Percentiles rank a stretch among this genome's conserved stretches.
Conservation (phyloP, 306 rosid genomes). For the Sindora glabra region DNA sequence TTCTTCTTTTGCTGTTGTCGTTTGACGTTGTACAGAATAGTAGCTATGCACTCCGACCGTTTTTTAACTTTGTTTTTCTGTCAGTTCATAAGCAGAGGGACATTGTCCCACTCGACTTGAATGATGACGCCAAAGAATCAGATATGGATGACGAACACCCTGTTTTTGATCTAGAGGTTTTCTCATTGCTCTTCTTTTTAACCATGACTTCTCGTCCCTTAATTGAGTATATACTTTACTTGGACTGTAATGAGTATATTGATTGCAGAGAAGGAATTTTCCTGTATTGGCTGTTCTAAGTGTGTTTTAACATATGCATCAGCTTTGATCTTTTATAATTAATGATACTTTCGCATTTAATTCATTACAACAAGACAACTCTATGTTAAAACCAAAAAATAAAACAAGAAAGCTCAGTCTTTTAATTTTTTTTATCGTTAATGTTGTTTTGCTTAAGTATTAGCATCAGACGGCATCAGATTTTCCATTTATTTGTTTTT, state of each 20-base stretch:
- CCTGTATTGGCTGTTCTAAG: no score
- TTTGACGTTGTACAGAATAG: background rate
- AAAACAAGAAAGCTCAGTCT: background rate
- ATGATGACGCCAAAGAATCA: conserved; percentile 44
- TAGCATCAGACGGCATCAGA: background rate
- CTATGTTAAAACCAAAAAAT: background rate
- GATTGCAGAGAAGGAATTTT: background rate
- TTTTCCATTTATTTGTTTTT: background rate
- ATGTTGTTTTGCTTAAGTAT: background rate
- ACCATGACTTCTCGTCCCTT: background rate
- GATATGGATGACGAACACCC: conserved; percentile 67
- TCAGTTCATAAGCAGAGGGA: conserved; percentile 88
- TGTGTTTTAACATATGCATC: no score
- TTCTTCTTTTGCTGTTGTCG: background rate
- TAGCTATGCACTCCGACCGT: background rate
- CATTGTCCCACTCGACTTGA: conserved; percentile 50
- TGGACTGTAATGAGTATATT: no score
- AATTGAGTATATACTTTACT: no score
- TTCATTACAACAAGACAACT: no score
- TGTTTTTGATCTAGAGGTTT: conserved; percentile 60
- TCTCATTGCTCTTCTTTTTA: background rate
- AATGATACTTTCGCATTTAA: no score
- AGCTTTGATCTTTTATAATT: background rate
- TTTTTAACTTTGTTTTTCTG: background rate
- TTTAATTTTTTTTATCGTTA: background rate